Evolutionary conservation across 805 yeast species (phyloP).

Genomic region (Ogataea methylovora): DNA sequence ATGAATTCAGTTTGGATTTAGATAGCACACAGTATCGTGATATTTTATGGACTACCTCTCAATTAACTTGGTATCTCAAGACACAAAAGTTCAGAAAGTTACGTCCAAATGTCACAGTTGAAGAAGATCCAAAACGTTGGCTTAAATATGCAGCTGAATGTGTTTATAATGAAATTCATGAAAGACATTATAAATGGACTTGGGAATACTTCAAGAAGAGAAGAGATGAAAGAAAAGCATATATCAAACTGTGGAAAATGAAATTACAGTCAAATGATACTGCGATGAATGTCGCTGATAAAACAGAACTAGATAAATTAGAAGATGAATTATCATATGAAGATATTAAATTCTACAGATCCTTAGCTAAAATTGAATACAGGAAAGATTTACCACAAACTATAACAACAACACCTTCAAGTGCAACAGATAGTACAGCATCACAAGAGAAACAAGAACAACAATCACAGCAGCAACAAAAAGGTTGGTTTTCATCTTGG

Average conservation of each 20-base stretch:
- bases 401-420: slow-evolving; percentile 7
- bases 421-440: slow-evolving; percentile 7
- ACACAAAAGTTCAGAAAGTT: slow-evolving; percentile 67
- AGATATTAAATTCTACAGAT: slow-evolving; percentile 78
- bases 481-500: slow-evolving; percentile 69
- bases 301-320: slow-evolving; percentile 36
- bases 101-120: slow-evolving; percentile 50
- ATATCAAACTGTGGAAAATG: slow-evolving; percentile 60
- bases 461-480: no score
- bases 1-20: slow-evolving; percentile 80
- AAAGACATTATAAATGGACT: slow-evolving; percentile 71
- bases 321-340: slow-evolving; percentile 62
- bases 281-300: slow-evolving; percentile 17
- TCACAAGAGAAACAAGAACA: slow-evolving; percentile 6
- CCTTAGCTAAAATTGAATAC: slow-evolving; percentile 63
- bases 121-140: slow-evolving; percentile 75
- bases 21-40: slow-evolving; percentile 83
- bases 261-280: slow-evolving; percentile 21
- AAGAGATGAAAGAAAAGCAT: slow-evolving; percentile 63
- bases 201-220: slow-evolving; percentile 77
- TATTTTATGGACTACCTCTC: slow-evolving; percentile 71
- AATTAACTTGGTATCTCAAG: slow-evolving; percentile 68
- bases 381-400: slow-evolving; percentile 40
- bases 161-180: slow-evolving; percentile 74
- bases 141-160: slow-evolving; percentile 72